Percentiles rank a stretch among this genome's conserved stretches.
phyloP scores from a whole-genome alignment of 495 filamentous ascomycete species.

The Aspergillus cristatus region DNA sequence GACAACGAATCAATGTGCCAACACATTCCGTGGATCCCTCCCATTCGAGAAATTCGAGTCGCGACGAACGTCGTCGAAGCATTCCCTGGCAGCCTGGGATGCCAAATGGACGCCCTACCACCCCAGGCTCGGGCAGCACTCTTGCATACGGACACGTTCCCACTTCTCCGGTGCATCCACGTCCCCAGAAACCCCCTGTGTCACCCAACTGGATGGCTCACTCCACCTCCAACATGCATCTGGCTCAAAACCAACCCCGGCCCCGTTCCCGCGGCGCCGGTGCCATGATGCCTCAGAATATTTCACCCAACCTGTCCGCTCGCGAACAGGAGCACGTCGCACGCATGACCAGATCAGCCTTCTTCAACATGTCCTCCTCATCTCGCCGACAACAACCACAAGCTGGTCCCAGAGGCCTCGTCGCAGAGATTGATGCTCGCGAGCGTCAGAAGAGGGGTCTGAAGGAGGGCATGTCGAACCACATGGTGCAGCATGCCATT shows the following conservation, averaged over 20 bases:
- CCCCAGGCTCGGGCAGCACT: conserved; percentile 43
- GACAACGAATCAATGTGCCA: conserved; percentile 21
- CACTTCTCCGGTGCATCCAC: conserved; percentile 45
- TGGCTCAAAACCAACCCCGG: conserved; percentile 27
- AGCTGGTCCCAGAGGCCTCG: conserved; percentile 50
- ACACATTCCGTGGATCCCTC: conserved; percentile 21
- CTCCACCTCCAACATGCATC: conserved; percentile 28
- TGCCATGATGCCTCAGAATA: conserved; percentile 34
- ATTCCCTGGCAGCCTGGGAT: conserved; percentile 75
- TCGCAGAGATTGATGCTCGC: conserved; percentile 67
- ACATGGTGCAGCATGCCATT: conserved; percentile 73
- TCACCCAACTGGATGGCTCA: conserved; percentile 45
- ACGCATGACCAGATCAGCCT: conserved; percentile 71
- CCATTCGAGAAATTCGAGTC: conserved; percentile 30
- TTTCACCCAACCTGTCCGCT: conserved; percentile 69
- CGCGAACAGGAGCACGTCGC: conserved; percentile 90
- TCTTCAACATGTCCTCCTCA: conserved; percentile 61
- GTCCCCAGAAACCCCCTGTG: conserved; percentile 49
- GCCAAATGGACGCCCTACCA: conserved; percentile 34
- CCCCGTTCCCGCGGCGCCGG: conserved; percentile 43
- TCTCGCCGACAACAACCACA: conserved; percentile 24
- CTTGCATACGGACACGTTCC: too few species aligned
- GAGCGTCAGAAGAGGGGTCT: conserved; percentile 67
- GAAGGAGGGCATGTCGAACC: conserved; percentile 58
- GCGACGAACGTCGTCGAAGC: conserved; percentile 47